A percentile compares a stretch with the other conserved stretches of the same genome.
Evolutionary conservation across 345 rosid species (phyloP).

Genomic region (Rubroshorea leprosula): DNA sequence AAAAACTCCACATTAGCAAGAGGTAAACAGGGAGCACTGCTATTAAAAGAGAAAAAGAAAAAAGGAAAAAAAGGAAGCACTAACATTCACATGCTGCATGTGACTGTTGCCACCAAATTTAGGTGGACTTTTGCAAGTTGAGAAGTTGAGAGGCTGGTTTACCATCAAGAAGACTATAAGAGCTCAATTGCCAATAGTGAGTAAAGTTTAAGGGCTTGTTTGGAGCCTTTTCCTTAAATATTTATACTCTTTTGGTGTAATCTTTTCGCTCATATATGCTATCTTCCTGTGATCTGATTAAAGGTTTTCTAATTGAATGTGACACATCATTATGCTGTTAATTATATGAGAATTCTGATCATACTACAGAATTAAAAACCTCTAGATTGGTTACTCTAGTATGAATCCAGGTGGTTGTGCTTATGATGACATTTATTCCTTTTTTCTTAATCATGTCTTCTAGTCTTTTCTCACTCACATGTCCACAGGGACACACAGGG

Average conservation of each 20-base stretch:
- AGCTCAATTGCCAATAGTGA: neutral
- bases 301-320: too few relatives aligned
- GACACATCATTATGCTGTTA: neutral
- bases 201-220: too few relatives aligned
- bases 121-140: too few relatives aligned
- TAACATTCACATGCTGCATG: too few relatives aligned
- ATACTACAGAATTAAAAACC: neutral
- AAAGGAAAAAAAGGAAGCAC: too few relatives aligned
- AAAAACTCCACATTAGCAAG: too few relatives aligned
- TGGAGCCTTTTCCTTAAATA: too few relatives aligned
- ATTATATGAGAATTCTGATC: neutral
- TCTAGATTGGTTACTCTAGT: neutral
- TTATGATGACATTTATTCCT: constrained; percentile 1
- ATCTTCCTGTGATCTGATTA: too few relatives aligned
- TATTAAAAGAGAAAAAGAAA: too few relatives aligned
- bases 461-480: constrained; percentile 7
- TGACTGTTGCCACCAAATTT: too few relatives aligned
- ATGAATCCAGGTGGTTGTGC: neutral
- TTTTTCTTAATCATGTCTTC: neutral
- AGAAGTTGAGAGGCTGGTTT: neutral
- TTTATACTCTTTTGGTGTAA: neutral
- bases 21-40: too few relatives aligned
- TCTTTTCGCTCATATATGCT: neutral
- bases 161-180: neutral
- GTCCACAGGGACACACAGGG: constrained; percentile 42